Evolutionary conservation across 116 monocot genomes (phyloP).

Genomic region (Zostera marina): DNA sequence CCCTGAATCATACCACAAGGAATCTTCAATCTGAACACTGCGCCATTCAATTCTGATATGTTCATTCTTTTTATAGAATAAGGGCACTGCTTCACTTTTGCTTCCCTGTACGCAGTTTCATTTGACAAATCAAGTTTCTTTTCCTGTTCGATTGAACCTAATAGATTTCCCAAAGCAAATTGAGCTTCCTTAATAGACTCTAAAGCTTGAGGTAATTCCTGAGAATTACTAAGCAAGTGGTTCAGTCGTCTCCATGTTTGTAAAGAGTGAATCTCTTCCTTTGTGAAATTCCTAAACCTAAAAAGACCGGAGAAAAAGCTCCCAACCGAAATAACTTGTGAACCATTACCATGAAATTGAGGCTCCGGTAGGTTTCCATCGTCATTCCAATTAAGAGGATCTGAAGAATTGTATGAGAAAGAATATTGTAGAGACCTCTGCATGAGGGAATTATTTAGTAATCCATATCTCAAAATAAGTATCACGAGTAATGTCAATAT

Average conservation of each 20-base stretch:
- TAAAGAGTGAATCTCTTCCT: constrained; percentile 32
- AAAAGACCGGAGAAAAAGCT: constrained; percentile 30
- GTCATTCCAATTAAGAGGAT: constrained; percentile 14
- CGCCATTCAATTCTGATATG: constrained; percentile 28
- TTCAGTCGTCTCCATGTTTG: constrained; percentile 65
- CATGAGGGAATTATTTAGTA: no score
- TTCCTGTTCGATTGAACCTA: constrained; percentile 40
- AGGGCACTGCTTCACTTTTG: constrained; percentile 63
- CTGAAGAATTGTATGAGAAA: constrained; percentile 36
- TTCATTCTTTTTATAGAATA: constrained; percentile 85
- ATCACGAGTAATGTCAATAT: no score
- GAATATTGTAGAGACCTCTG: background rate
- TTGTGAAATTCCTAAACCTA: constrained; percentile 33
- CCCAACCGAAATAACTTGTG: constrained; percentile 33
- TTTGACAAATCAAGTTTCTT: constrained; percentile 21
- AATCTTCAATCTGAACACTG: constrained; percentile 41
- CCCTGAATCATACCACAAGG: constrained; percentile 91
- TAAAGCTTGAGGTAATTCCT: constrained; percentile 45
- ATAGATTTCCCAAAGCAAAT: constrained; percentile 53
- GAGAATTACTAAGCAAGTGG: constrained; percentile 23
- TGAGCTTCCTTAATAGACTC: constrained; percentile 72
- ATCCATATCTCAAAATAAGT: no score
- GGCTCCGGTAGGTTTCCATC: constrained; percentile 7
- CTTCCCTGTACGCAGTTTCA: constrained; percentile 20
- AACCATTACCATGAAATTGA: constrained; percentile 26